Evolutionary conservation across 1,139 yeast genomes (phyloP), one percentile per base, ranked within the genome.

Genomic region (Arxiozyma bovina): DNA sequence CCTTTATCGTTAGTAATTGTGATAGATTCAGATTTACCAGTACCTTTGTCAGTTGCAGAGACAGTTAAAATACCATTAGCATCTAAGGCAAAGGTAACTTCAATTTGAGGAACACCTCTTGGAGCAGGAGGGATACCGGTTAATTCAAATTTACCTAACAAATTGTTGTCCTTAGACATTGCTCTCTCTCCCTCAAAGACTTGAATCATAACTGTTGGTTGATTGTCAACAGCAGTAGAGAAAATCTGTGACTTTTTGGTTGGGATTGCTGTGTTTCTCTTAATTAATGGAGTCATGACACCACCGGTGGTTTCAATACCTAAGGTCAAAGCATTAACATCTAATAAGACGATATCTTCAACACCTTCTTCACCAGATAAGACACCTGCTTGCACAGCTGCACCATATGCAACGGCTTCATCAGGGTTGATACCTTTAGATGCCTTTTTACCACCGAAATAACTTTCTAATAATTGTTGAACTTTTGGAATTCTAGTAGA

Each of bases 241-340:
- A 90, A 90, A 67, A 90, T 88, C 79, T 90, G 96, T 54, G 96
- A 87, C 78, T 90, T 90, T 78, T 87, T 85, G 67, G 96, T 88
- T 74, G 97, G 97, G 65, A 90, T 91, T 68, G 96, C 88, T 60
- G 96, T 86, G 80, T 90, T 90, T 80, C 97, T 87, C 78, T 88
- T 87, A 71, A 90, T 90, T 75, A 90, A 82, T 75, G 90, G 89
- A 72, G 96, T 90, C 96, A 90, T 89, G 72, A 90, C 95, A 76
- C 96, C 96, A 76, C 97, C 97, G 63, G 96, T 87, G 70, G 96
- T 90, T 78, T 91, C 97, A 72, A 90, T 91, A 79, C 97, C 97
- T 66, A 90, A 76, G 63, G 96, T 88, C 73, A 90, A 82, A 70
- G 97, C 96, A 73, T 87, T 86, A 66, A 87, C 96, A 75, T 87